Percentiles rank a stretch among this genome's conserved stretches.
phyloP scores from a whole-genome alignment of 2,329 filamentous ascomycete genomes.

The Bipolaris zeicola region DNA sequence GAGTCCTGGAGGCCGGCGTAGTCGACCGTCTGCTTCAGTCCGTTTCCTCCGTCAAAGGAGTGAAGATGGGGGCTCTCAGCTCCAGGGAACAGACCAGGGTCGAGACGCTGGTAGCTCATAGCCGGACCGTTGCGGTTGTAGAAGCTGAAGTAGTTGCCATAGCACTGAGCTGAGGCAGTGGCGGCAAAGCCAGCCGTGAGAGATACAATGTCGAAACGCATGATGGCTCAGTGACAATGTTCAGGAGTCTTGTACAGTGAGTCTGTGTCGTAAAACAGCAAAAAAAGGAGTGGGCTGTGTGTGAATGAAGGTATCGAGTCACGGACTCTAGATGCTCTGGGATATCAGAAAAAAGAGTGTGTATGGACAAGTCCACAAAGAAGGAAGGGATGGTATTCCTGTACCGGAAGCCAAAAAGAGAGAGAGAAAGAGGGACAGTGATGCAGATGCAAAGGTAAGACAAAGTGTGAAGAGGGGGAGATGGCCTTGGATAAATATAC shows the following conservation, averaged over 20 bases:
- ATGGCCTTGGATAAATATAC: conserved; percentile 31
- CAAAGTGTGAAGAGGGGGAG: conserved; percentile 20
- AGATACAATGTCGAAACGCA: conserved; percentile 36
- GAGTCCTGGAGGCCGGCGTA: conserved; percentile 38
- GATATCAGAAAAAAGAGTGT: conserved; percentile 33
- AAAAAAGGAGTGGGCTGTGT: conserved; percentile 32
- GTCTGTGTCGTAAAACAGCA: conserved; percentile 15
- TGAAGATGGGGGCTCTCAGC: conserved; percentile 44
- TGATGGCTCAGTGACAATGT: conserved; percentile 20
- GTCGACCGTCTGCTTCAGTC: conserved; percentile 32
- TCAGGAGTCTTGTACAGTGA: conserved; percentile 13
- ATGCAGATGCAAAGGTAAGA: conserved; percentile 27
- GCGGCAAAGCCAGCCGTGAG: conserved; percentile 40
- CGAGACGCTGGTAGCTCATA: conserved; percentile 45
- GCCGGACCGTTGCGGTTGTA: conserved; percentile 44
- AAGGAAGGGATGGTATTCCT: conserved; percentile 45
- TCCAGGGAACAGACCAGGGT: conserved; percentile 45
- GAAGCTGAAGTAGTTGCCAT: conserved; percentile 48
- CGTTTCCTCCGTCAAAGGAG: conserved; percentile 48
- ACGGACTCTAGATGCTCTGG: conserved; percentile 35
- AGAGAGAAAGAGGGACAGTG: neutral
- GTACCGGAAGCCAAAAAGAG: conserved; percentile 25
- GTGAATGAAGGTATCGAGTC: conserved; percentile 40
- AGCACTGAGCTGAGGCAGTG: conserved; percentile 42
- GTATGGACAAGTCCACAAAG: conserved; percentile 19